phyloP scores from a whole-genome alignment of 768 basidiomycete genomes.

The Rickenella mellea region DNA sequence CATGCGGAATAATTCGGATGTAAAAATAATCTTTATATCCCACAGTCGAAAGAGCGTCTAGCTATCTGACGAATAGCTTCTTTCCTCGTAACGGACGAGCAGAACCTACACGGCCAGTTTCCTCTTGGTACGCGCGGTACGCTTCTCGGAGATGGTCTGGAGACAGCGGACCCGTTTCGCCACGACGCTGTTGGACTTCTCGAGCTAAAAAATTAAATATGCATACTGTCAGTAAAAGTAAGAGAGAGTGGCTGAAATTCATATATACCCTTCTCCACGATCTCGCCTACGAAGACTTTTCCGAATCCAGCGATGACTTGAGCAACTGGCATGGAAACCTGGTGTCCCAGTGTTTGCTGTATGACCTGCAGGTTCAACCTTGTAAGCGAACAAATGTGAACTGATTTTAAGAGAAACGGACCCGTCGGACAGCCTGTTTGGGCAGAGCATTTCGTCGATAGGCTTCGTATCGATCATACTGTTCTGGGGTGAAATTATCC shows the following conservation, averaged over 20 bases:
- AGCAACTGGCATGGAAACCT: slow-evolving; percentile 79
- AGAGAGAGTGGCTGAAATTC: neutral
- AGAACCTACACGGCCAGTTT: slow-evolving; percentile 74
- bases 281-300: slow-evolving; percentile 90
- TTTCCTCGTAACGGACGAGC: slow-evolving; percentile 62
- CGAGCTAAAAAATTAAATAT: slow-evolving; percentile 42
- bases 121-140: slow-evolving; percentile 72
- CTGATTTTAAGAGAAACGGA: slow-evolving; percentile 16
- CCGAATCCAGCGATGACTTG: slow-evolving; percentile 85
- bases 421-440: slow-evolving; percentile 77
- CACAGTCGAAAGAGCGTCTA: no score
- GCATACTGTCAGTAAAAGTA: neutral
- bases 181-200: slow-evolving; percentile 58
- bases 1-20: no score
- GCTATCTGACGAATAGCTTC: slow-evolving; percentile 61
- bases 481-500: slow-evolving; percentile 76
- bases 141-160: slow-evolving; percentile 89
- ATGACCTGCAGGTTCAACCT: slow-evolving; percentile 46
- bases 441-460: slow-evolving; percentile 78
- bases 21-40: no score
- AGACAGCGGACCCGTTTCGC: slow-evolving; percentile 70
- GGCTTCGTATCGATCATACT: slow-evolving; percentile 85
- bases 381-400: neutral
- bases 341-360: slow-evolving; percentile 70
- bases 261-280: slow-evolving; percentile 72